Evolutionary conservation across 139 green algal genomes (phyloP).

Genomic region (Asterochloris erici): DNA sequence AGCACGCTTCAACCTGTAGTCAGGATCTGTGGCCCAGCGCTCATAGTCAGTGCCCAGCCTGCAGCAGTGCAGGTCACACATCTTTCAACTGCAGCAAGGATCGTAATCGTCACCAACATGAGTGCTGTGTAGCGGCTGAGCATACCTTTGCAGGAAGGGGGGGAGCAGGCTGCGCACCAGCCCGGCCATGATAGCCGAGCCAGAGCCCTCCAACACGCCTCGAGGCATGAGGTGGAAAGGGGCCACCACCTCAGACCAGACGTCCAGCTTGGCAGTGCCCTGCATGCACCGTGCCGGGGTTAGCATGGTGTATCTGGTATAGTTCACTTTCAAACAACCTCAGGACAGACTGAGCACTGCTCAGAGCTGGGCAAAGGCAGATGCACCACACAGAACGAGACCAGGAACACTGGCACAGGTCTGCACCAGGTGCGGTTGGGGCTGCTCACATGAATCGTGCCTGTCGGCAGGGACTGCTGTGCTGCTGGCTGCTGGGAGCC

Average conservation of each 20-base stretch:
- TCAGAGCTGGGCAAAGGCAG: not conserved
- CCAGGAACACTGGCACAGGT: not conserved
- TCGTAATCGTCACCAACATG: not conserved
- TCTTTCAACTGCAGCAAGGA: not conserved
- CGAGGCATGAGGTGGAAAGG: constrained; percentile 69
- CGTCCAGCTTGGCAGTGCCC: constrained; percentile 15
- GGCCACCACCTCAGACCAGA: constrained; percentile 50
- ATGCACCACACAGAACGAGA: not conserved
- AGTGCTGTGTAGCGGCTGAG: not conserved
- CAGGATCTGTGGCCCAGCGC: constrained; percentile 14
- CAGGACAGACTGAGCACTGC: constrained; percentile 11
- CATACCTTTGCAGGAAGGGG: constrained; percentile 44
- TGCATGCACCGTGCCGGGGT: not conserved
- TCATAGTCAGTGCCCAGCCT: constrained; percentile 11
- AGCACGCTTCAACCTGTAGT: not conserved
- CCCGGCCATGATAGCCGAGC: constrained; percentile 49
- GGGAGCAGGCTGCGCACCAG: constrained; percentile 55
- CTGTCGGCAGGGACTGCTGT: not conserved
- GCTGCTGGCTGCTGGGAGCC: not conserved
- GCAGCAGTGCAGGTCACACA: not conserved
- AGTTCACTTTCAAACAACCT: not conserved
- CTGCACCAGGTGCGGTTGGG: not conserved
- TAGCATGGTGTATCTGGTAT: not conserved
- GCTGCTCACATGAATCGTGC: not conserved
- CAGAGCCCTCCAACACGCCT: constrained; percentile 48